Percentiles rank a stretch among this genome's conserved stretches.
phyloP scores from a whole-genome alignment of 257 asterid genomes.

The Solanum megistacrolobum region DNA sequence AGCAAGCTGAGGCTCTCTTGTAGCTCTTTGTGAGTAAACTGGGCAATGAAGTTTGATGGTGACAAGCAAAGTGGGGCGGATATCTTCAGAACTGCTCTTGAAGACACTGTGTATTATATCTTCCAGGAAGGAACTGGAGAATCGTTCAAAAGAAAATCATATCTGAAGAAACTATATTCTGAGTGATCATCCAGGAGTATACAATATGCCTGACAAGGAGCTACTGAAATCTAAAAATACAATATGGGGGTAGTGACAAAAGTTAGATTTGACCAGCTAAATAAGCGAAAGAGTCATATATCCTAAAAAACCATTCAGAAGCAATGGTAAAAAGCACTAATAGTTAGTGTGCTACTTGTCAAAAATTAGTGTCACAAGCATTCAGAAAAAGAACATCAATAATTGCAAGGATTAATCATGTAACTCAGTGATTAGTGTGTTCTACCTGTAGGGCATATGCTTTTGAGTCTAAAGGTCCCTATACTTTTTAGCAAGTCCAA shows the following conservation, averaged over 20 bases:
- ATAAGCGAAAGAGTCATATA: not conserved
- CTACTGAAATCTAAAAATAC: not conserved
- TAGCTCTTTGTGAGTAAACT: too few relatives aligned
- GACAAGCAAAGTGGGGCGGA: too few relatives aligned
- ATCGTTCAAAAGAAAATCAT: too few relatives aligned
- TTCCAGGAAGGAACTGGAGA: too few relatives aligned
- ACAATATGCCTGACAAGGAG: not conserved
- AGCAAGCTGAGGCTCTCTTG: too few relatives aligned
- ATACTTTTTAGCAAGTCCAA: conserved; percentile 28
- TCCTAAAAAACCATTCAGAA: not conserved
- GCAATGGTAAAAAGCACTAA: not conserved
- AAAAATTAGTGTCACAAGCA: not conserved
- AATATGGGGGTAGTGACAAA: not conserved
- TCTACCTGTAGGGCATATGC: conserved; percentile 13
- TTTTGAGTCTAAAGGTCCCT: conserved; percentile 26
- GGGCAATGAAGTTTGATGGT: too few relatives aligned
- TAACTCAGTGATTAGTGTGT: not conserved
- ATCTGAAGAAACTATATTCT: too few relatives aligned
- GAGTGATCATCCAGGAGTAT: too few relatives aligned
- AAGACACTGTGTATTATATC: too few relatives aligned
- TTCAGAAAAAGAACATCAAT: not conserved
- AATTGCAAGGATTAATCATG: not conserved
- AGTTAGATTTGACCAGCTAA: not conserved
- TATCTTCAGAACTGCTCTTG: too few relatives aligned
- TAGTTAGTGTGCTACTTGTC: not conserved